Conservation (phyloP, 192 early-diverging fungal genomes). For the Umbelopsis vinacea region DNA sequence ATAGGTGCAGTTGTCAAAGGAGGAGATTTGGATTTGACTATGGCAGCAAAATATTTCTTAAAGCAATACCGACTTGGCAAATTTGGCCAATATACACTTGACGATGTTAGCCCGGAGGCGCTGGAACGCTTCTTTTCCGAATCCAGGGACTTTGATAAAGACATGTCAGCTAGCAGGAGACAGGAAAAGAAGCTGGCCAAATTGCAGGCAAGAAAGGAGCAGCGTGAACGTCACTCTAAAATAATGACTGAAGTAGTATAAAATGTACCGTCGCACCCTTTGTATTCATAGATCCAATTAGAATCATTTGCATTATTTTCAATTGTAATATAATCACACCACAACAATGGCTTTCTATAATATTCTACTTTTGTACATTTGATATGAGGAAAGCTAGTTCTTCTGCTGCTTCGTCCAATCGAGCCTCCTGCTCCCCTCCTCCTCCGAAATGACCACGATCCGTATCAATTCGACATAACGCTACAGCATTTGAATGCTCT, state of each 20-base stretch:
- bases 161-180: slow-evolving; percentile 37
- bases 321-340: not conserved
- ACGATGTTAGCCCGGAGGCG: slow-evolving; percentile 64
- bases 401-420: slow-evolving; percentile 53
- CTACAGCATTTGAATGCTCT: slow-evolving; percentile 31
- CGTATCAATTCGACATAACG: slow-evolving; percentile 43
- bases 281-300: not conserved
- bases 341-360: not conserved
- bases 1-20: slow-evolving; percentile 71
- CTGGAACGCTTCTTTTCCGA: slow-evolving; percentile 56
- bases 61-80: slow-evolving; percentile 83
- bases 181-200: slow-evolving; percentile 55
- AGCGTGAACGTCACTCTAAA: slow-evolving; percentile 27
- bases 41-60: slow-evolving; percentile 74
- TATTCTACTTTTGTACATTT: slow-evolving; percentile 40
- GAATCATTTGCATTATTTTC: not conserved
- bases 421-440: slow-evolving; percentile 48
- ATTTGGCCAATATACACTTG: slow-evolving; percentile 82
- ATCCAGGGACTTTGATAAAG: slow-evolving; percentile 23
- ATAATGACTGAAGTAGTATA: slow-evolving; percentile 10
- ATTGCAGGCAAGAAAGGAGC: slow-evolving; percentile 45
- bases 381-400: slow-evolving; percentile 59
- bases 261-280: not conserved
- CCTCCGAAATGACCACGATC: slow-evolving; percentile 61
- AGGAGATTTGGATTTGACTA: slow-evolving; percentile 65